Base-by-base conservation (phyloP, 2,329 filamentous ascomycete species). In the Penicillium fuscoglaucum region DNA sequence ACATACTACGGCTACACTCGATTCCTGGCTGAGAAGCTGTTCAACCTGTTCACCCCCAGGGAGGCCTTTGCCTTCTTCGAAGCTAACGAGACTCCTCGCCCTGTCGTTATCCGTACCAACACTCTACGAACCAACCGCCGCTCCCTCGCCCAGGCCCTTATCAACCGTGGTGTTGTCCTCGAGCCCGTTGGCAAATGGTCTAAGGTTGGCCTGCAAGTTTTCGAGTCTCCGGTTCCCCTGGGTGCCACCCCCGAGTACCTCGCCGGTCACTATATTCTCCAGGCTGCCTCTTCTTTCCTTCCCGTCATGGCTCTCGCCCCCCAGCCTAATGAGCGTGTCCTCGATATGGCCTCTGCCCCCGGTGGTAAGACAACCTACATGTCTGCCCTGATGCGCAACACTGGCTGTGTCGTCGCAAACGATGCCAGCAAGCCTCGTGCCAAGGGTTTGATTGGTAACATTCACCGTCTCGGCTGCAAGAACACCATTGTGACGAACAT, bases 21-120 rank as follows among this genome's bases (percentile, higher is more conserved):
- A 39, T 98, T 89, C 78, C 84, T 99, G n/a, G 95, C 93, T 5
- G 91, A 96, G 77, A 99, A 98, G 82, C 87, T 99, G 17, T 92
- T 93, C 79, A 88, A 89, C 71, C 86, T 99, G 7, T 98, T 99
- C 79, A 87, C 92, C 1, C 91, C 95, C 0, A 88, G 89, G 68
- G 95, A 99, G 79, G 95, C 95, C 0, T 96, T 98, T 68, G 93
- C 93, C 55, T 99, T 99, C 79, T 98, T 99, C 79, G 95, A 99
- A 79, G 93, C 93, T 69, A 99, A 99, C 86, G 95, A 99, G 79
- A 92, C 90, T 29, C 87, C 92, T 15, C 87, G 95, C 52, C 95
- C 95, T 4, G 88, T 99, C 58, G 95, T 99, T 65, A 96, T 99
- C 73, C 88, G 95, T 71, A 98, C 95, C 62, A 99, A 99, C 78